Evolutionary conservation across 768 basidiomycete species (phyloP).

Genomic region (Tylopilus sp.): DNA sequence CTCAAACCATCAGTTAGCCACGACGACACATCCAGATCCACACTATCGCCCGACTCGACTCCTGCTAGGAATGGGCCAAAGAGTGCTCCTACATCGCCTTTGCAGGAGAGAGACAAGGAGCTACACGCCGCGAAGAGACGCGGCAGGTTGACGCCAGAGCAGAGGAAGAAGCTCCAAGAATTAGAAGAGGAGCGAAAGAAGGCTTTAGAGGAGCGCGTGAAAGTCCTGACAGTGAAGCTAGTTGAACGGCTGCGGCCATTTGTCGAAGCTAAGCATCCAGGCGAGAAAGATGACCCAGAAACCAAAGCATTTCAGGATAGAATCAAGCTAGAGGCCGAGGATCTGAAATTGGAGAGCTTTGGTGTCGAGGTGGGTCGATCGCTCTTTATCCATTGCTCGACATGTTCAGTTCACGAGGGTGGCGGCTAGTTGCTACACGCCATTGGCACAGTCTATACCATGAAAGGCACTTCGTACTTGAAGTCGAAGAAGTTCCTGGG

Average conservation of each 20-base stretch:
- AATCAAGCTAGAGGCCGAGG: constrained; percentile 84
- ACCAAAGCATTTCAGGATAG: constrained; percentile 71
- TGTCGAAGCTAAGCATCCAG: constrained; percentile 85
- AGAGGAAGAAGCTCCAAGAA: constrained; percentile 77
- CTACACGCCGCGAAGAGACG: constrained; percentile 31
- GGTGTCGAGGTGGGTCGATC: constrained; percentile 75
- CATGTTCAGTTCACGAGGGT: neutral
- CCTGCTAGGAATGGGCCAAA: constrained; percentile 19
- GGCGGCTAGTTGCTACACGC: constrained; percentile 71
- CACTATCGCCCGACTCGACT: constrained; percentile 14
- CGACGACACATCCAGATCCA: constrained; percentile 19
- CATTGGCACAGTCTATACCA: constrained; percentile 88
- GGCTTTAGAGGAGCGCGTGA: constrained; percentile 75
- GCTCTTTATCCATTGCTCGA: neutral
- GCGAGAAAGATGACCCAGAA: constrained; percentile 78
- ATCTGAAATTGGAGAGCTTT: constrained; percentile 95
- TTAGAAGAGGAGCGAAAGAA: constrained; percentile 79
- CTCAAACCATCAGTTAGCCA: constrained; percentile 16
- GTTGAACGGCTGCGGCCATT: constrained; percentile 84
- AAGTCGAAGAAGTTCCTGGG: constrained; percentile 91
- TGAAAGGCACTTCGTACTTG: constrained; percentile 88
- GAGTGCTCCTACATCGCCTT: constrained; percentile 24
- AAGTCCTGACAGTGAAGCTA: constrained; percentile 72
- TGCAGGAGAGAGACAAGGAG: constrained; percentile 40
- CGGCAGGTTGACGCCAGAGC: constrained; percentile 70